Evolutionary conservation across 2,329 filamentous ascomycete genomes (phyloP).

Genomic region (Magnaporthales sp.): DNA sequence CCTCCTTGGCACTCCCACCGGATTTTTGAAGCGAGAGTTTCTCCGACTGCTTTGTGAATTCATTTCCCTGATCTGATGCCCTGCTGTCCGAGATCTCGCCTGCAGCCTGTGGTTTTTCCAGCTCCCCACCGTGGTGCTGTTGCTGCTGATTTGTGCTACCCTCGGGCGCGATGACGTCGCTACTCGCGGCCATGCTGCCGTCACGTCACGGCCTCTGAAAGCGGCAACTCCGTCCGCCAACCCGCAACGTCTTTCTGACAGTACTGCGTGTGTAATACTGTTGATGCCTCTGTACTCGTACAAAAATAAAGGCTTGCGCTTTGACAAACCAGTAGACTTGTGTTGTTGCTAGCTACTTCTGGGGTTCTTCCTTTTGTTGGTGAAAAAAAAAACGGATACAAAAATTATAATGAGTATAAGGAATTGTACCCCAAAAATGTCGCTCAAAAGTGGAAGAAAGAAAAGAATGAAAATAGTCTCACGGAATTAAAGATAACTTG

Average conservation of each 20-base stretch:
- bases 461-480: neutral
- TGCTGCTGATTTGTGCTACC: neutral
- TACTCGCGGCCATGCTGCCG: neutral
- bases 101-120: neutral
- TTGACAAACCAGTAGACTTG: neutral
- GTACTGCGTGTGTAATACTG: neutral
- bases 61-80: slow-evolving; percentile 29
- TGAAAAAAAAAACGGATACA: neutral
- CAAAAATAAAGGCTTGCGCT: too few species aligned
- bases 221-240: neutral
- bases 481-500: neutral
- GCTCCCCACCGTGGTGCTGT: neutral
- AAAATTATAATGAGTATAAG: neutral
- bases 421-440: neutral
- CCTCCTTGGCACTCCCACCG: slow-evolving; percentile 15
- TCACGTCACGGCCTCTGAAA: neutral
- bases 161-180: neutral
- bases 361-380: neutral
- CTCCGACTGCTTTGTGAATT: slow-evolving; percentile 54
- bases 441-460: neutral
- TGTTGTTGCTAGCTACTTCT: neutral
- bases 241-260: neutral
- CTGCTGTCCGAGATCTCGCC: neutral
- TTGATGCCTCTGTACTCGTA: neutral
- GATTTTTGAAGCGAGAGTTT: slow-evolving; percentile 38